Evolutionary conservation across 768 basidiomycete genomes (phyloP).

Genomic region (Hygrophorus pudorinus): DNA sequence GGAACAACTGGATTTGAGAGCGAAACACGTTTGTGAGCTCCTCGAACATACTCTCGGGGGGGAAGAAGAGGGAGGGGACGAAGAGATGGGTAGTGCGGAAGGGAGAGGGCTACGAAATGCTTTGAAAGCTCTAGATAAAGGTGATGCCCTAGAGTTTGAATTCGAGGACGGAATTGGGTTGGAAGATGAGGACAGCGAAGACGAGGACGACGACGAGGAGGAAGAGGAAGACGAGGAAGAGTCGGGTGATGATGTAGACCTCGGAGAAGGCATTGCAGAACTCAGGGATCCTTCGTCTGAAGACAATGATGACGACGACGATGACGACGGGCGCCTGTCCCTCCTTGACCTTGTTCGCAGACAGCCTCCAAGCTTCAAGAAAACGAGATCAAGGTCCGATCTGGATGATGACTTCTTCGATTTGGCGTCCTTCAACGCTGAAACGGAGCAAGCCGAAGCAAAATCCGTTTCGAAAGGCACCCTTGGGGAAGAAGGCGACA

Average conservation of each 20-base stretch:
- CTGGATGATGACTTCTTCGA: slow-evolving; percentile 91
- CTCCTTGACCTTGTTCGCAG: slow-evolving; percentile 15
- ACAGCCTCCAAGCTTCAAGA: slow-evolving; percentile 16
- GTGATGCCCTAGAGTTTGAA: slow-evolving; percentile 21
- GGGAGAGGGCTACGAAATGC: slow-evolving; percentile 20
- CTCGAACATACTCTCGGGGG: slow-evolving; percentile 58
- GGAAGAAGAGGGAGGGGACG: slow-evolving; percentile 25
- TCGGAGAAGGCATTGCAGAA: slow-evolving; percentile 17
- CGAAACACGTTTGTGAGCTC: slow-evolving; percentile 58
- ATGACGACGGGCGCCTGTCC: slow-evolving; percentile 12
- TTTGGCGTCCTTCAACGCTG: slow-evolving; percentile 77
- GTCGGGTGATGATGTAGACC: slow-evolving; percentile 17
- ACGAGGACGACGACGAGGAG: slow-evolving; percentile 22
- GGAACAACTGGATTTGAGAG: slow-evolving; percentile 85
- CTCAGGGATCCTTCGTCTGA: slow-evolving; percentile 26
- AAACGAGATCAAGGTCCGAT: slow-evolving; percentile 23
- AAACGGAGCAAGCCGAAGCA: slow-evolving; percentile 72
- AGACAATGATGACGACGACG: slow-evolving; percentile 25
- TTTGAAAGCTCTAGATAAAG: slow-evolving; percentile 20
- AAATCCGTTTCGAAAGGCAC: slow-evolving; percentile 49
- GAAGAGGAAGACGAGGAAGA: slow-evolving; percentile 17
- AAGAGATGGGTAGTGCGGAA: slow-evolving; percentile 19
- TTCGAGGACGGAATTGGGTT: slow-evolving; percentile 19
- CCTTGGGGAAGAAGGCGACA: slow-evolving; percentile 41
- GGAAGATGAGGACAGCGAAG: slow-evolving; percentile 16